Evolutionary conservation across 495 filamentous ascomycete genomes (phyloP).

Genomic region (Penicillium paradoxum): DNA sequence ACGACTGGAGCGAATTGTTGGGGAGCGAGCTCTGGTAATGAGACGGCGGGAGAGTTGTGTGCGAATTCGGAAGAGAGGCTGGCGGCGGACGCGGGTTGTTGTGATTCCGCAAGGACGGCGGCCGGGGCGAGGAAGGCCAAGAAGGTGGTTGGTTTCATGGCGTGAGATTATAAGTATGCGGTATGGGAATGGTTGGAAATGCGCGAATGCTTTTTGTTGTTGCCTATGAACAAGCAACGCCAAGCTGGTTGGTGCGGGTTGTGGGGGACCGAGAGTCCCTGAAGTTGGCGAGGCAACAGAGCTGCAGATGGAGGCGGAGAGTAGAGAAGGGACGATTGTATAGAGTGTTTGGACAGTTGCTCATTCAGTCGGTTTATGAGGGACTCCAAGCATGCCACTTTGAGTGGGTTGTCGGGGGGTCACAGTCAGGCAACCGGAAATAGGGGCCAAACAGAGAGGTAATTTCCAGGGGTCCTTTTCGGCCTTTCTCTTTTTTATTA

Average conservation of each 20-base stretch:
- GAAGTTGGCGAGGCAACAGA: slow-evolving; percentile 29
- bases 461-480: background rate
- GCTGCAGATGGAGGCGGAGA: background rate
- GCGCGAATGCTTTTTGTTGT: background rate
- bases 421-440: slow-evolving; percentile 3
- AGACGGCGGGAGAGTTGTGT: slow-evolving; percentile 23
- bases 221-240: slow-evolving; percentile 25
- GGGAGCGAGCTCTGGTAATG: slow-evolving; percentile 22
- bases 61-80: slow-evolving; percentile 22
- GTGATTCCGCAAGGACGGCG: slow-evolving; percentile 26
- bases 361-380: background rate
- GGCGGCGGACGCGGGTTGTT: slow-evolving; percentile 16
- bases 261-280: slow-evolving; percentile 3
- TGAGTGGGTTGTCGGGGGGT: background rate
- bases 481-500: background rate
- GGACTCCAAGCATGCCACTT: slow-evolving; percentile 3
- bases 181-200: background rate
- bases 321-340: background rate
- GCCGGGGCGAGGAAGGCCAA: slow-evolving; percentile 33
- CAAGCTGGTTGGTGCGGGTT: slow-evolving; percentile 25
- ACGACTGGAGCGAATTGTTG: slow-evolving; percentile 7
- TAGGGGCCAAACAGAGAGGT: background rate
- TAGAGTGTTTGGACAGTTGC: background rate
- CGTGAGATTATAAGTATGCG: background rate
- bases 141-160: slow-evolving; percentile 32